phyloP scores from a whole-genome alignment of 805 yeast genomes.

The Yarrowia sp. region DNA sequence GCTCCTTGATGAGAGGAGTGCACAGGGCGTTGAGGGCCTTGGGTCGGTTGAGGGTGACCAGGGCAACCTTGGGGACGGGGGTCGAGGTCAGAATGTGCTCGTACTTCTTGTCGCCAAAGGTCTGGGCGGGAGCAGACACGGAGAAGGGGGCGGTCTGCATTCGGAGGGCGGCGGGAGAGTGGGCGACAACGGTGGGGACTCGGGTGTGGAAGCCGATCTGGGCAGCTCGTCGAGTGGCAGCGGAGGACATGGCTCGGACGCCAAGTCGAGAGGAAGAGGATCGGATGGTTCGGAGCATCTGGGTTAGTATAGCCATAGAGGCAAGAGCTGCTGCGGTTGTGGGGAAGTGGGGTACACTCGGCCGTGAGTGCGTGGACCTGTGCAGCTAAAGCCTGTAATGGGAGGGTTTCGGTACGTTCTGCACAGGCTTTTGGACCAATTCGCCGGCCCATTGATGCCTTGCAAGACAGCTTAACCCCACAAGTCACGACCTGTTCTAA shows the following conservation, averaged over 20 bases:
- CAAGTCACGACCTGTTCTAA: not conserved
- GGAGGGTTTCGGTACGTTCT: too few species aligned
- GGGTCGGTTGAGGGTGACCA: constrained; percentile 55
- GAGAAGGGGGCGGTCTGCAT: constrained; percentile 27
- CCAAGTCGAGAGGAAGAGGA: constrained; percentile 37
- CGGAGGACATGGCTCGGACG: constrained; percentile 37
- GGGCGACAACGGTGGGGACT: constrained; percentile 8
- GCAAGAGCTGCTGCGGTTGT: not conserved
- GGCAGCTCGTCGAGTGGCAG: constrained; percentile 37
- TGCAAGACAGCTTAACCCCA: too few species aligned
- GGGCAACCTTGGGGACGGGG: constrained; percentile 53
- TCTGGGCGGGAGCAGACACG: constrained; percentile 22
- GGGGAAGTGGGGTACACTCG: constrained; percentile 15
- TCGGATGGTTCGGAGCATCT: constrained; percentile 36
- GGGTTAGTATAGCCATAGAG: not conserved
- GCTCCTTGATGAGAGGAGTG: constrained; percentile 51
- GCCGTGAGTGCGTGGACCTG: too few species aligned
- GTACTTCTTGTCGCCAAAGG: constrained; percentile 42
- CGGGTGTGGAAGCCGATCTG: constrained; percentile 37
- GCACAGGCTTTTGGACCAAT: too few species aligned
- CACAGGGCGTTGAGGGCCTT: constrained; percentile 56
- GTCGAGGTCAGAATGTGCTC: constrained; percentile 53
- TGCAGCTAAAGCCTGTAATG: too few species aligned
- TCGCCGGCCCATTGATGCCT: too few species aligned
- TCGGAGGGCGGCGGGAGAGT: not conserved